Evolutionary conservation across 192 early-diverging fungal genomes (phyloP).

Genomic region (Backusella tuberculispora): DNA sequence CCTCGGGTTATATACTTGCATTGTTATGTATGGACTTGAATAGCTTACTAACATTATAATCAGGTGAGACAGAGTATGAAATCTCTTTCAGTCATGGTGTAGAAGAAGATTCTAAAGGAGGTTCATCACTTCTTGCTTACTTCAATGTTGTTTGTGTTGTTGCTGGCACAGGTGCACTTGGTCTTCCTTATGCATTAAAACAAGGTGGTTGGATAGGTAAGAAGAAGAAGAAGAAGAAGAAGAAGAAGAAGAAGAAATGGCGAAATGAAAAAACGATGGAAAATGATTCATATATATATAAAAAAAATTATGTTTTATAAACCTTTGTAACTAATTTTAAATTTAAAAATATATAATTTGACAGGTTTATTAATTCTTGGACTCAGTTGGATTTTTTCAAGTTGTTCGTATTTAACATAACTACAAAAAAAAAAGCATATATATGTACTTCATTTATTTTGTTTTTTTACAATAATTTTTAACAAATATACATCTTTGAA

Average conservation of each 20-base stretch:
- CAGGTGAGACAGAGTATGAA: constrained; percentile 11
- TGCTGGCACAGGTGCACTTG: constrained; percentile 75
- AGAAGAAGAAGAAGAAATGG: too few species aligned
- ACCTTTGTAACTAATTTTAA: not conserved
- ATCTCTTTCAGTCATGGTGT: constrained; percentile 27
- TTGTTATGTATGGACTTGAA: too few species aligned
- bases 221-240: not conserved
- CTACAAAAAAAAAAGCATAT: not conserved
- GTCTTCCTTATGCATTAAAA: constrained; percentile 61
- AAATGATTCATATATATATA: not conserved
- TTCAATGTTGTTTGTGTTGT: constrained; percentile 72
- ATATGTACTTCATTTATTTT: too few species aligned
- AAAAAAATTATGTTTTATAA: not conserved
- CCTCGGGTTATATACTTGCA: too few species aligned
- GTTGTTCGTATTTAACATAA: not conserved
- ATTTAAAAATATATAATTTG: not conserved
- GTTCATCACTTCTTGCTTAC: constrained; percentile 54
- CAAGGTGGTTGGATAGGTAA: constrained; percentile 43
- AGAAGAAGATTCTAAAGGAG: constrained; percentile 35
- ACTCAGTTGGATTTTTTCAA: constrained; percentile 29
- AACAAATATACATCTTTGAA: not conserved
- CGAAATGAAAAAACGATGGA: too few species aligned
- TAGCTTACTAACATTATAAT: too few species aligned
- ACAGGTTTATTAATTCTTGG: constrained; percentile 24
- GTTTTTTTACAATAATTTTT: too few species aligned